phyloP scores from a whole-genome alignment of 139 green algal genomes.

The Micromonas pusilla region DNA sequence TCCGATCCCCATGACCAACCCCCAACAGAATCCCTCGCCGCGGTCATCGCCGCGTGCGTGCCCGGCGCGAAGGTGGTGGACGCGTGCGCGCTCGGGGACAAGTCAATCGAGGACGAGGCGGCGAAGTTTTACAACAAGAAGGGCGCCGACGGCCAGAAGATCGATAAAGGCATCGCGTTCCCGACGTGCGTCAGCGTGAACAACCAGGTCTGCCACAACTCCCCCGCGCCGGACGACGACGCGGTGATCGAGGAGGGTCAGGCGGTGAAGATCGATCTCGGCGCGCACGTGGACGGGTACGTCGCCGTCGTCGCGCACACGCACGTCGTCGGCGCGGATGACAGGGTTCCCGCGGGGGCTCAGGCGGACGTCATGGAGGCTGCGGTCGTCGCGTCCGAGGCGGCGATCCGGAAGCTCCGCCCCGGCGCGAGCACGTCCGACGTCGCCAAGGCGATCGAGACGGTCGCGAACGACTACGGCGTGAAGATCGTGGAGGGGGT shows the following conservation, averaged over 20 bases:
- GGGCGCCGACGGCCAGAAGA: conserved; percentile 74
- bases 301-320: conserved; percentile 80
- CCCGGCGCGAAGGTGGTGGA: conserved; percentile 86
- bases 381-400: conserved; percentile 71
- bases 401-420: conserved; percentile 77
- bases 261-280: conserved; percentile 91
- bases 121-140: conserved; percentile 69
- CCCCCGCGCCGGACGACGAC: conserved; percentile 60
- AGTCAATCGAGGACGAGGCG: conserved; percentile 63
- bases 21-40: conserved; percentile 68
- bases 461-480: conserved; percentile 76
- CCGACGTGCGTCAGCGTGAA: conserved; percentile 92
- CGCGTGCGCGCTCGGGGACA: conserved; percentile 74
- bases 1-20: no score
- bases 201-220: conserved; percentile 89
- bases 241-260: conserved; percentile 72
- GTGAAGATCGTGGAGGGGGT: conserved; percentile 93
- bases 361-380: conserved; percentile 80
- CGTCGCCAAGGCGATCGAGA: conserved; percentile 59
- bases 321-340: conserved; percentile 51
- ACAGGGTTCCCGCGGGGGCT: conserved; percentile 47
- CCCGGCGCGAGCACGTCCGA: conserved; percentile 71
- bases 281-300: conserved; percentile 94
- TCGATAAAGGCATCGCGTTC: conserved; percentile 96
- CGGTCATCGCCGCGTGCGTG: conserved; percentile 61